phyloP scores from a whole-genome alignment of 2,329 filamentous ascomycete genomes.

The Amphichorda felina region DNA sequence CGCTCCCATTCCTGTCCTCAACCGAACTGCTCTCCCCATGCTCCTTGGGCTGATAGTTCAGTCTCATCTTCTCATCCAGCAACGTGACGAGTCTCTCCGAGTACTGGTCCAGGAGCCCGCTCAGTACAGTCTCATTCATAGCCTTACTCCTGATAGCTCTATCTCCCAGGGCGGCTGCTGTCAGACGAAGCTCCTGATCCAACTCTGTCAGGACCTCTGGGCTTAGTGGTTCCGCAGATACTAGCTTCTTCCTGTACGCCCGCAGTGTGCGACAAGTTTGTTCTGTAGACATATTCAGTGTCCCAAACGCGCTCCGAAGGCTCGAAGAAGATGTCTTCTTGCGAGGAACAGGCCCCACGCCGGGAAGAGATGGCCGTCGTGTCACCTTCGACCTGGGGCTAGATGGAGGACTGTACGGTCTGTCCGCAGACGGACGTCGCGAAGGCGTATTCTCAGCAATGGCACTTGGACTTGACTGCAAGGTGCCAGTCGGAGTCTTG shows the following conservation, averaged over 20 bases:
- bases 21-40: slow-evolving; percentile 15
- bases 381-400: slow-evolving; percentile 35
- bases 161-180: slow-evolving; percentile 47
- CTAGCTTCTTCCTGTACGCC: slow-evolving; percentile 50
- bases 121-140: slow-evolving; percentile 46
- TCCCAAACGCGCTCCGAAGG: slow-evolving; percentile 35
- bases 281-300: slow-evolving; percentile 51
- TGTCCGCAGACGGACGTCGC: slow-evolving; percentile 31
- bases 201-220: slow-evolving; percentile 49
- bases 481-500: slow-evolving; percentile 26
- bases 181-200: slow-evolving; percentile 52
- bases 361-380: slow-evolving; percentile 42
- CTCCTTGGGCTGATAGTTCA: slow-evolving; percentile 25
- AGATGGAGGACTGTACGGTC: slow-evolving; percentile 33
- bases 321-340: slow-evolving; percentile 37
- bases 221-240: slow-evolving; percentile 42
- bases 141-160: slow-evolving; percentile 39
- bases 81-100: slow-evolving; percentile 59
- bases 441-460: slow-evolving; percentile 32
- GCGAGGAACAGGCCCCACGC: slow-evolving; percentile 29
- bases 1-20: slow-evolving; percentile 18
- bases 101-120: slow-evolving; percentile 61
- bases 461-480: slow-evolving; percentile 24
- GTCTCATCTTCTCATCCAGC: slow-evolving; percentile 58
- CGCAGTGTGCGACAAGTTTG: slow-evolving; percentile 51